Conservation (phyloP, 768 basidiomycete genomes). For the Clitopilus hobsonii region DNA sequence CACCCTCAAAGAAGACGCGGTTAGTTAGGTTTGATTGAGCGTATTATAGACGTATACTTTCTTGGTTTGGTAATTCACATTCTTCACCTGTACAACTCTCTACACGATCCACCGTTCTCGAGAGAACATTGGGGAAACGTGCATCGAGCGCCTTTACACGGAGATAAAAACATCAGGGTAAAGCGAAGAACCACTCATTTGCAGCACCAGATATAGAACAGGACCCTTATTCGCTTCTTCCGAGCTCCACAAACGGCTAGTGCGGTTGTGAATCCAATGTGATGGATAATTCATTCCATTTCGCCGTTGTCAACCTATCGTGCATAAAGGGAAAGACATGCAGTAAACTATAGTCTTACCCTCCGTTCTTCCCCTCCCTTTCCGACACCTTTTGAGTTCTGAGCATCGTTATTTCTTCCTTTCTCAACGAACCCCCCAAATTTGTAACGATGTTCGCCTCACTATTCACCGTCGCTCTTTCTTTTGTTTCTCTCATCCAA, state of each 20-base stretch:
- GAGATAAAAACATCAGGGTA: background rate
- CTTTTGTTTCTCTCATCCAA: constrained; percentile 18
- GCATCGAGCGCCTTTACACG: background rate
- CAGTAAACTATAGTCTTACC: background rate
- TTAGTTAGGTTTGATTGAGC: background rate
- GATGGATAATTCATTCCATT: background rate
- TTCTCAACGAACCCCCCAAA: background rate
- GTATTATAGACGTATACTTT: background rate
- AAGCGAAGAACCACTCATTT: background rate
- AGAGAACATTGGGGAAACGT: background rate
- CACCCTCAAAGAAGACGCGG: background rate
- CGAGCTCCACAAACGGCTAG: constrained; percentile 1
- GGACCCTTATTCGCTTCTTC: background rate
- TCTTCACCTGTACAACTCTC: background rate
- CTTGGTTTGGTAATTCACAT: background rate
- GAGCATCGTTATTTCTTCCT: background rate
- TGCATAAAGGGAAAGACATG: constrained; percentile 1
- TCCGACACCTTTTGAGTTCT: no score
- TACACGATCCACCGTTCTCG: background rate
- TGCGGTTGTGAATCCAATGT: background rate
- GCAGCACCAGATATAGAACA: no score
- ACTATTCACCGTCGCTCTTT: constrained; percentile 19
- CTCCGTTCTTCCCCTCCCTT: constrained; percentile 4
- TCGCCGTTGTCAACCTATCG: background rate
- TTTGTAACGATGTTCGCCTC: constrained; percentile 15